Evolutionary conservation across 139 green algal genomes (phyloP).

Genomic region (Auxenochlorella pyrenoidosa): DNA sequence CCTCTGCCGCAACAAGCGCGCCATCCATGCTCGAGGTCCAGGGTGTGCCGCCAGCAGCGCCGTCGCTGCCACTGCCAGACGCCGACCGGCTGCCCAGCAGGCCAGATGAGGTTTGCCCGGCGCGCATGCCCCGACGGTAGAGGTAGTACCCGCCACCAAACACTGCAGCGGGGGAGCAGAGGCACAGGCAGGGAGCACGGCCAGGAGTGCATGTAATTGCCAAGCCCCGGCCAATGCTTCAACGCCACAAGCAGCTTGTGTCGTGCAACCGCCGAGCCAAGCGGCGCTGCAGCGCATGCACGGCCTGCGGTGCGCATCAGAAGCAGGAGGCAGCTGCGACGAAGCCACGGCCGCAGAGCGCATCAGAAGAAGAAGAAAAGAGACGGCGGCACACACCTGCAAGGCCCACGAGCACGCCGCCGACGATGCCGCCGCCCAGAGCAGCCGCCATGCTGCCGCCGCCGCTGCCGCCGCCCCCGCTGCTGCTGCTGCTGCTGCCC

Average conservation of each 20-base stretch:
- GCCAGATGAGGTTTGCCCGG: not conserved
- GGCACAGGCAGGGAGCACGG: not conserved
- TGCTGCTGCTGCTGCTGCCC: not conserved
- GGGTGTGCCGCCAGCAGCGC: not conserved
- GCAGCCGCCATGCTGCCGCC: not conserved
- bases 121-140: not conserved
- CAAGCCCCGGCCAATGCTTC: too few relatives aligned
- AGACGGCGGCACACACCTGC: not conserved
- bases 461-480: not conserved
- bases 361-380: too few relatives aligned
- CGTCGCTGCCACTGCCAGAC: not conserved
- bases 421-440: constrained; percentile 4
- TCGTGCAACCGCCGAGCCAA: not conserved
- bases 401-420: not conserved
- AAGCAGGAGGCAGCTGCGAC: too few relatives aligned
- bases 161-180: not conserved
- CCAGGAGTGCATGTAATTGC: too few relatives aligned
- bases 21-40: not conserved
- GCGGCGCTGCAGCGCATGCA: not conserved
- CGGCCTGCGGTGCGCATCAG: too few relatives aligned
- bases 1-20: not conserved
- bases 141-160: not conserved
- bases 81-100: not conserved
- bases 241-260: not conserved
- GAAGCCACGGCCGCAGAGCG: too few relatives aligned